Conservation (phyloP, 139 green algal species). For the Tetratostichococcus sp. region DNA sequence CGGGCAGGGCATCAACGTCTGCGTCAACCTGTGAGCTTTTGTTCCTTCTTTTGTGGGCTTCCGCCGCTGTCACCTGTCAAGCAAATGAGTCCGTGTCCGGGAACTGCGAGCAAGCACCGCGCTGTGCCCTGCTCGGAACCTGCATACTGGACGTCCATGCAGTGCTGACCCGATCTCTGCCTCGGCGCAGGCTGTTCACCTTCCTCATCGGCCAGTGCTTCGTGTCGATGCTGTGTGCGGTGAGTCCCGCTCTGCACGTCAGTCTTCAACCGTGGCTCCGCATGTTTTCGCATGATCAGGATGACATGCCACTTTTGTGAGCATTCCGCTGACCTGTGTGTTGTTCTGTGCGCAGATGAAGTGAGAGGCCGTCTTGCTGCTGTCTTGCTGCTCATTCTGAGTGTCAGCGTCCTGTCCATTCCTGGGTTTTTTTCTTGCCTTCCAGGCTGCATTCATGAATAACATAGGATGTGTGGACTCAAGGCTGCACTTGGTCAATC, state of each 20-base stretch:
- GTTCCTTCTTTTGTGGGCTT: not conserved
- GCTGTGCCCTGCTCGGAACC: not conserved
- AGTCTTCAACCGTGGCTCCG: too few species aligned
- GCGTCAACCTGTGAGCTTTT: constrained; percentile 44
- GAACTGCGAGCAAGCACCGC: not conserved
- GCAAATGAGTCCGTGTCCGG: not conserved
- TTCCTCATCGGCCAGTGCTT: constrained; percentile 72
- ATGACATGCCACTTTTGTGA: too few species aligned
- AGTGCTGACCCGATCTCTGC: not conserved
- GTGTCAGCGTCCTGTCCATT: constrained; percentile 62
- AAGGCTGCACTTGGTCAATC: too few species aligned
- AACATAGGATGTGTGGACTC: too few species aligned
- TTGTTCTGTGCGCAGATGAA: too few species aligned
- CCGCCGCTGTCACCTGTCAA: not conserved
- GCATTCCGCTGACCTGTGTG: too few species aligned
- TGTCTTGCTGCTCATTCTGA: too few species aligned
- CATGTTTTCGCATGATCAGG: too few species aligned
- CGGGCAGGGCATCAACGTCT: constrained; percentile 39
- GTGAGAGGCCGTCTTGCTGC: too few species aligned
- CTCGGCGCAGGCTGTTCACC: constrained; percentile 28
- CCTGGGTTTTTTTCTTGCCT: too few species aligned
- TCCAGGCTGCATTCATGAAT: too few species aligned
- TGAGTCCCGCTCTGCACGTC: too few species aligned
- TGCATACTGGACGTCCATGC: not conserved
- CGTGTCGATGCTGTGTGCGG: constrained; percentile 35